Percentiles rank a stretch among this genome's conserved stretches.
phyloP scores from a whole-genome alignment of 306 rosid genomes.

The Pyrus betulifolia region DNA sequence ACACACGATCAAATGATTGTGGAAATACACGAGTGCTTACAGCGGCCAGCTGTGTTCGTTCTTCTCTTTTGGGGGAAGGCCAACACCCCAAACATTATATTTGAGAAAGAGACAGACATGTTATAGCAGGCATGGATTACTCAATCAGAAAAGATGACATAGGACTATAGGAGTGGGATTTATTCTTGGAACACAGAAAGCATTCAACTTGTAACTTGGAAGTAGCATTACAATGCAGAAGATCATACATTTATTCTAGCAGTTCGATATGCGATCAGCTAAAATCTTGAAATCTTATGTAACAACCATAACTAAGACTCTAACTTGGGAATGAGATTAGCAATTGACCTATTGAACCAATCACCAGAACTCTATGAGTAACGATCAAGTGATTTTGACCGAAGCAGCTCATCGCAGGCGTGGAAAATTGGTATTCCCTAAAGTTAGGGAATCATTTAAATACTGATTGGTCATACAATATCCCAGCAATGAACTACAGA shows the following conservation, averaged over 20 bases:
- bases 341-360: constrained; percentile 78
- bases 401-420: constrained; percentile 74
- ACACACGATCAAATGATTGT: background rate
- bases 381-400: constrained; percentile 93
- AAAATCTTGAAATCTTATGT: background rate
- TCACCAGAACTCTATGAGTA: constrained; percentile 98
- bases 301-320: background rate
- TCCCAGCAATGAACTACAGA: background rate
- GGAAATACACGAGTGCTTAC: constrained; percentile 41
- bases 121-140: background rate
- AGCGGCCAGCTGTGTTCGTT: constrained; percentile 76
- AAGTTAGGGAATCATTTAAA: constrained; percentile 8
- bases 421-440: constrained; percentile 96
- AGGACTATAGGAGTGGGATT: background rate
- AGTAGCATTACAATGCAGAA: background rate
- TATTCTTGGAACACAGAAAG: background rate
- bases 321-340: constrained; percentile 14
- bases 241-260: background rate
- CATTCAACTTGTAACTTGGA: background rate
- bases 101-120: background rate
- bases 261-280: background rate
- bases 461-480: background rate
- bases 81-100: constrained; percentile 58
- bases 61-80: constrained; percentile 85
- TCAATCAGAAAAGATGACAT: background rate